A percentile compares a stretch with the other conserved stretches of the same genome.
Conservation (phyloP, 345 rosid genomes). For the Punica granatum region DNA sequence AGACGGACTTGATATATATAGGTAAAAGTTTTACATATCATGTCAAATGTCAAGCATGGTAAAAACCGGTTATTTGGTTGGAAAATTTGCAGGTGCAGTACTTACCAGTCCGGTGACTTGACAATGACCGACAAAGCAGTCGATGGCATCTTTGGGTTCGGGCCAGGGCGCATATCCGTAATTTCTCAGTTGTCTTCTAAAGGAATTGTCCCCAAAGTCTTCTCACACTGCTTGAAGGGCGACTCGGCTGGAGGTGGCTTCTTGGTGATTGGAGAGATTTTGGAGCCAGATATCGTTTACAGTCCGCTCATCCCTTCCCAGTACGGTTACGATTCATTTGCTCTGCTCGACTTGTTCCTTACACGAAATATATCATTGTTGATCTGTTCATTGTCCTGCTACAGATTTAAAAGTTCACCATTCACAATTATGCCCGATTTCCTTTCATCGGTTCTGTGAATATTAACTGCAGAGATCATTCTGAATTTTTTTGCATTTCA, state of each 20-base stretch:
- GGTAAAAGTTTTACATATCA: too few species aligned
- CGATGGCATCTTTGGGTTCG: slow-evolving; percentile 95
- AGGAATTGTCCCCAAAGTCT: slow-evolving; percentile 66
- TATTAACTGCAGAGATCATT: neutral
- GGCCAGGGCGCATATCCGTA: slow-evolving; percentile 63
- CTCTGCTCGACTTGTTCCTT: neutral
- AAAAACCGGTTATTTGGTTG: neutral
- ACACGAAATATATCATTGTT: too few species aligned
- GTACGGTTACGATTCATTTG: slow-evolving; percentile 22
- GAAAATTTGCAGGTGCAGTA: slow-evolving; percentile 64
- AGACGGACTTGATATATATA: too few species aligned
- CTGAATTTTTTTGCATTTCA: slow-evolving; percentile 4
- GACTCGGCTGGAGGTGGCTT: slow-evolving; percentile 76
- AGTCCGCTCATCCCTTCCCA: slow-evolving; percentile 76
- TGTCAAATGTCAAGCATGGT: neutral
- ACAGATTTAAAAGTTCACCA: too few species aligned
- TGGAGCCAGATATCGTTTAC: slow-evolving; percentile 81
- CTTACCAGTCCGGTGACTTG: slow-evolving; percentile 72
- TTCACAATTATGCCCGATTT: too few species aligned
- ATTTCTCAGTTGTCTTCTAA: slow-evolving; percentile 78
- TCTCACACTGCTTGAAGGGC: slow-evolving; percentile 93
- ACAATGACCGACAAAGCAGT: slow-evolving; percentile 78
- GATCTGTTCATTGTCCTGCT: too few species aligned
- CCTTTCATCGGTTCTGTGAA: neutral
- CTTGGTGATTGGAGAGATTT: slow-evolving; percentile 81